These are phyloP conservation scores for Russula sp. DNA, from an alignment of 768 basidiomycete species.

Conservation along the genomic window DNA sequence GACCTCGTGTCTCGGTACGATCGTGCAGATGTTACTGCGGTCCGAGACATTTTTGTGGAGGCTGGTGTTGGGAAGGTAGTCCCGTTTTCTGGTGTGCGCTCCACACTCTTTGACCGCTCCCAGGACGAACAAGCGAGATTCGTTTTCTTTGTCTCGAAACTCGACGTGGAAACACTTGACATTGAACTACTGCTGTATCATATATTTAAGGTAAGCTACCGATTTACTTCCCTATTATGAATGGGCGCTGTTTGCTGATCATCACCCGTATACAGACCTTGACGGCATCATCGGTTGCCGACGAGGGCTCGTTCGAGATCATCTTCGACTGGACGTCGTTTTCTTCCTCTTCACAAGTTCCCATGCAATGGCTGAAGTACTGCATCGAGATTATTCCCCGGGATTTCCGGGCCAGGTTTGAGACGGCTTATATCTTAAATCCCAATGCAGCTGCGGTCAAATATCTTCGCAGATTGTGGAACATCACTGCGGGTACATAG, in stretches of 20 bases:
- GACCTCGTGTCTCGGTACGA: slow-evolving; percentile 62
- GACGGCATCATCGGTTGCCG: slow-evolving; percentile 41
- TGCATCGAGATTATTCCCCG: slow-evolving; percentile 67
- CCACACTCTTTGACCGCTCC: background rate
- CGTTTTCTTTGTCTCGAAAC: slow-evolving; percentile 56
- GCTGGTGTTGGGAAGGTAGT: slow-evolving; percentile 43
- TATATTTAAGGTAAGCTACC: slow-evolving; percentile 56
- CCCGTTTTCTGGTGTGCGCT: background rate
- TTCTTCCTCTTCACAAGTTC: slow-evolving; percentile 66
- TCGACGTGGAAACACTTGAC: slow-evolving; percentile 76
- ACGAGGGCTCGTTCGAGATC: slow-evolving; percentile 56
- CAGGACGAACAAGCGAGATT: slow-evolving; percentile 48
- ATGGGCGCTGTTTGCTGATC: background rate
- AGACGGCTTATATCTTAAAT: slow-evolving; percentile 60
- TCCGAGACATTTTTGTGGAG: slow-evolving; percentile 62
- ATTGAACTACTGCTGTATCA: slow-evolving; percentile 73
- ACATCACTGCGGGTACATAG: slow-evolving; percentile 49
- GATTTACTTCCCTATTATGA: background rate
- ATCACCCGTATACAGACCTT: slow-evolving; percentile 39
- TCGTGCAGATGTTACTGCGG: slow-evolving; percentile 53
- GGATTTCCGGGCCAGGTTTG: slow-evolving; percentile 61
- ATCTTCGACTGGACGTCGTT: slow-evolving; percentile 82
- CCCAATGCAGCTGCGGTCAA: slow-evolving; percentile 65
- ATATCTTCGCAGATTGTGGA: slow-evolving; percentile 72
- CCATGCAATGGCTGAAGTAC: slow-evolving; percentile 75